Conservation (phyloP, 2,329 filamentous ascomycete genomes). For the Aureobasidium subglaciale region DNA sequence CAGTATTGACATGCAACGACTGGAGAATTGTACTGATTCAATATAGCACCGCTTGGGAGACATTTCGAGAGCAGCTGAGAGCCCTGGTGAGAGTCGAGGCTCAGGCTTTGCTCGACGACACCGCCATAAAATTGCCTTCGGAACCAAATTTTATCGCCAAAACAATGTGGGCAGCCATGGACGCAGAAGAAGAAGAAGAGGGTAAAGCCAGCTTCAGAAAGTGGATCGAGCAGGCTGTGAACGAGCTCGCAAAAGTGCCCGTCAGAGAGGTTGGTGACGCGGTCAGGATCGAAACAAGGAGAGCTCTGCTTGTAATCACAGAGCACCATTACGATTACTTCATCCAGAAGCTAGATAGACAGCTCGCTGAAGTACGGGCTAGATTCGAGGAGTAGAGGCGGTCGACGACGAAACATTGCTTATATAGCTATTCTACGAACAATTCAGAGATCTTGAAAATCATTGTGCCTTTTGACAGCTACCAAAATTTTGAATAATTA, state of each 20-base stretch:
- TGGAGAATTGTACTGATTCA: too few species aligned
- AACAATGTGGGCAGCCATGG: neutral
- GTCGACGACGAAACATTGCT: too few species aligned
- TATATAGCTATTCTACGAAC: too few species aligned
- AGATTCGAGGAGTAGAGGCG: neutral
- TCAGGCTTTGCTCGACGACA: neutral
- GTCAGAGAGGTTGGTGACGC: neutral
- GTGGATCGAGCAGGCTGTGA: neutral
- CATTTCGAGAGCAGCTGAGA: neutral
- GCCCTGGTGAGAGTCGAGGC: neutral
- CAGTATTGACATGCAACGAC: too few species aligned
- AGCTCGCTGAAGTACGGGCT: neutral
- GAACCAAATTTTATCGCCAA: neutral
- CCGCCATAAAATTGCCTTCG: neutral
- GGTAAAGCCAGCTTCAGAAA: neutral
- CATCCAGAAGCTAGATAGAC: neutral
- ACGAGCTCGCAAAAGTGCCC: neutral
- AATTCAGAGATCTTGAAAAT: too few species aligned
- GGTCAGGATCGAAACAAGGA: neutral
- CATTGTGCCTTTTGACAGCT: too few species aligned
- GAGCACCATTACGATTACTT: neutral
- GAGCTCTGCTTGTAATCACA: neutral
- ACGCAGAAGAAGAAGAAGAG: neutral
- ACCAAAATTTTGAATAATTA: too few species aligned
- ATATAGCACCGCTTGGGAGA: neutral